Evolutionary conservation across 257 asterid genomes (phyloP).

Genomic region (Lantana camara): DNA sequence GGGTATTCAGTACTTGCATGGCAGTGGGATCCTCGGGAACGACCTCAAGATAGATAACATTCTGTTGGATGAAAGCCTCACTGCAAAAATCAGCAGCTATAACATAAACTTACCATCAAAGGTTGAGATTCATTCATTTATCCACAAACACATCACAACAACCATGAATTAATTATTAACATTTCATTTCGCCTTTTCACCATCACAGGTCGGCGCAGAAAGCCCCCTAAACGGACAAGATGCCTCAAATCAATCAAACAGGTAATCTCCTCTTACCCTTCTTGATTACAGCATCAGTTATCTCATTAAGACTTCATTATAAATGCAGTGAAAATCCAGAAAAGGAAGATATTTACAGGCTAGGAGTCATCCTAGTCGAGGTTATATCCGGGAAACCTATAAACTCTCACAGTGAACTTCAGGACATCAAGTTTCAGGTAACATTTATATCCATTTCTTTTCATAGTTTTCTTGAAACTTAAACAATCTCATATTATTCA

Average conservation of each 20-base stretch:
- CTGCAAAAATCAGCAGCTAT: slow-evolving; percentile 77
- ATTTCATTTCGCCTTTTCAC: neutral
- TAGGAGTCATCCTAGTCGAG: slow-evolving; percentile 77
- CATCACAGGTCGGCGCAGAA: slow-evolving; percentile 60
- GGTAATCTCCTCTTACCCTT: slow-evolving; percentile 23
- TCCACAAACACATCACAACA: neutral
- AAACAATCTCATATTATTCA: too few relatives aligned
- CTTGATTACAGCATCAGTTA: neutral
- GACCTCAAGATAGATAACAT: slow-evolving; percentile 72
- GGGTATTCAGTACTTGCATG: slow-evolving; percentile 87
- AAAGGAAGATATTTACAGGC: slow-evolving; percentile 74
- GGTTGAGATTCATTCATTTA: slow-evolving; percentile 42
- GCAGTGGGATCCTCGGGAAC: slow-evolving; percentile 75
- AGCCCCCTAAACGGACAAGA: slow-evolving; percentile 62
- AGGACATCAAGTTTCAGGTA: slow-evolving; percentile 80
- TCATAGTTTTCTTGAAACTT: neutral
- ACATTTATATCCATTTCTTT: neutral
- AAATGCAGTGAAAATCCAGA: slow-evolving; percentile 56
- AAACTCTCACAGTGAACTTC: slow-evolving; percentile 59
- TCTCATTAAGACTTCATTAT: slow-evolving; percentile 4
- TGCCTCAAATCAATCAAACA: slow-evolving; percentile 30
- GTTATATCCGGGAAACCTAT: slow-evolving; percentile 65
- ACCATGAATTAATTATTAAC: neutral
- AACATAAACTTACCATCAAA: slow-evolving; percentile 71
- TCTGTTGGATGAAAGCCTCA: slow-evolving; percentile 75